Base-by-base conservation (phyloP, 345 rosid species). In the Populus pruinosa region DNA sequence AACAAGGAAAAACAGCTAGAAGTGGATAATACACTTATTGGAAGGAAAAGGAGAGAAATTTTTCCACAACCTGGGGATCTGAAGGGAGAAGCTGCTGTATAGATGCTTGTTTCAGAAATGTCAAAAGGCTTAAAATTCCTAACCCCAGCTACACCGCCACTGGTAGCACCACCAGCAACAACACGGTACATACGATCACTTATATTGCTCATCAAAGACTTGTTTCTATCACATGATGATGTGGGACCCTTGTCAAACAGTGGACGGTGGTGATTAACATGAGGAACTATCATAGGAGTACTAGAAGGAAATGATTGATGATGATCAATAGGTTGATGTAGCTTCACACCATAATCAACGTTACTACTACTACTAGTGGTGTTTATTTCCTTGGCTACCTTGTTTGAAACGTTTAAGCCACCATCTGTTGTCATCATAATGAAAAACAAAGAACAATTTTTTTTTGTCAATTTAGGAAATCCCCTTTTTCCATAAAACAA, bases 361-460 rank as follows among this genome's bases (percentile, higher is more conserved):
- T 2, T 12, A 47, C 10, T 66, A 76, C 43, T 63, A 73, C 47
- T 69, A 12, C 17, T 65, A 63, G 43, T 63, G 44, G 76, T 78
- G 18, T 43, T 43, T n/a, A 44, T 5, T 70, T 50, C 80, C 55
- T 79, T 75, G 11, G 71, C 53, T 83, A 79, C 85, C 86, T 79
- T 88, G 84, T 87, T 67, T 20, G 81, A 77, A 83, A 88, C 82
- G 78, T 80, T 71, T 78, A 84, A 83, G 53, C 84, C 78, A 79
- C 78, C 73, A 79, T 80, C 85, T 33, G 13, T 53, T n/a, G 36
- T 59, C 80, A 72, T 76, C 36, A 55, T 78, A 67, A 68, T 8
- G 14, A 53, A 59, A 56, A n/a, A 33, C 3, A 56, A 56, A 56
- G 10, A 56, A n/a, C 5, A 4, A n/a, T 25, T n/a, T 20, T 56